A percentile compares a stretch with the other conserved stretches of the same genome.
These are phyloP conservation scores for Schizophyllum amplum DNA, from an alignment of 1,284 basidiomycete species.

Conservation along the genomic window DNA sequence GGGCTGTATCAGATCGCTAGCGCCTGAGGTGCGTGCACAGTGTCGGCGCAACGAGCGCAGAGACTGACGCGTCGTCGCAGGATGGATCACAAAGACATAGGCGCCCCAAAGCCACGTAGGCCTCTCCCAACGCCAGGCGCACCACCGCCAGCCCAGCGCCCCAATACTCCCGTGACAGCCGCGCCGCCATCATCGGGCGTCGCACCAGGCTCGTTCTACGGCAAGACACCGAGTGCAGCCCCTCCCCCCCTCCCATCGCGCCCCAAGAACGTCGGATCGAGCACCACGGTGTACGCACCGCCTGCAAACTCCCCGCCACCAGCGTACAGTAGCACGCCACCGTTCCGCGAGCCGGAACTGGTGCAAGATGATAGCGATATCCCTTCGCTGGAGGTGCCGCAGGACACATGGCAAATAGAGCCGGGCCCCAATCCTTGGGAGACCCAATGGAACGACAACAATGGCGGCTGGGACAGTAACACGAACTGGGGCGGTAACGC, in stretches of 20 bases:
- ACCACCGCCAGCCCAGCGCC: conserved; percentile 1
- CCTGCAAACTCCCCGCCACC: conserved; percentile 24
- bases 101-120: conserved; percentile 10
- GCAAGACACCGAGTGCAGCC: conserved; percentile 11
- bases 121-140: conserved; percentile 16
- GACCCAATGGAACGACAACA: conserved; percentile 6
- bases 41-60: background rate
- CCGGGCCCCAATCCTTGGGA: conserved; percentile 12
- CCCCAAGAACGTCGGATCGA: conserved; percentile 31
- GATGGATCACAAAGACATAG: conserved; percentile 4
- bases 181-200: conserved; percentile 20
- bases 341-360: conserved; percentile 37
- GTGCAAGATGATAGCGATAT: conserved; percentile 23
- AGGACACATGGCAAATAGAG: too few species aligned
- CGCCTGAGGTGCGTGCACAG: background rate
- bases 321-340: conserved; percentile 19
- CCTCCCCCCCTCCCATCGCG: conserved; percentile 28
- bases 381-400: too few species aligned
- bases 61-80: background rate
- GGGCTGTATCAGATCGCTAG: background rate
- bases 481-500: conserved; percentile 12
- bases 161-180: conserved; percentile 3
- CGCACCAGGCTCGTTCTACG: conserved; percentile 29
- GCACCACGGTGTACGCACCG: conserved; percentile 26
- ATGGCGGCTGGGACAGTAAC: conserved; percentile 9